Base-by-base conservation (phyloP, 192 early-diverging fungal species). In the Linnemannia exigua region DNA sequence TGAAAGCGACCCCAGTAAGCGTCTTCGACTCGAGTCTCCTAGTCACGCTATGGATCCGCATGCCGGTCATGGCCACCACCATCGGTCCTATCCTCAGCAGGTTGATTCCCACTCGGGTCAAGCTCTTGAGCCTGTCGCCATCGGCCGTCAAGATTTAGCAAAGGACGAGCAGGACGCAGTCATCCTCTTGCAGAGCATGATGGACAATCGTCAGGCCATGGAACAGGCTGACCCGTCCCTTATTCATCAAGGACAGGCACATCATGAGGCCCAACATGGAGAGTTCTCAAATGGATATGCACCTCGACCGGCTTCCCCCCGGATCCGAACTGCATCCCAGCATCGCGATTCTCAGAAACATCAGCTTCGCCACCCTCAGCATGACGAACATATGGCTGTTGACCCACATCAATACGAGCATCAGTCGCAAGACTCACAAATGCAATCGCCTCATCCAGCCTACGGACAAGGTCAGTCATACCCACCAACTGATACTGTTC, bases 101-200 rank as follows among this genome's bases (percentile, higher is more conserved):
- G 38, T 9, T 46, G 38, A 46, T 48, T 44, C 36, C 14, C 41
- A 38, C 12, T 7, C 70, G 25, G 38, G 0, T 41, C 67, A 11
- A 69, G 41, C 74, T 46, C 35, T 28, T 14, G n/a, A 31, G 5
- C 47, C 75, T 14, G 48, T 41, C 5, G 58, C 75, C 37, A 41
- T 67, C 19, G 41, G 35, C 66, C 75, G 75, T 17, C 47, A 70
- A 16, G 76, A 78, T 37, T 41, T 74, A 3, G 81, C 47, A 36
- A 36, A 70, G 41, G 77, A 76, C 50, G 83, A 85, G 61, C 83
- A 75, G 36, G 76, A 76, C 36, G 74, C 76, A 0, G 74, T 67
- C 8, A 35, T 72, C 25, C 79, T 86, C 25, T 47, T 86, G 31
- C 84, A 79, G 47, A 71, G 69, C 5, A 86, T 86, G 84, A 79